These are phyloP conservation scores for Daldinia sp. DNA, from an alignment of 2,329 filamentous ascomycete species.

Conservation along the genomic window DNA sequence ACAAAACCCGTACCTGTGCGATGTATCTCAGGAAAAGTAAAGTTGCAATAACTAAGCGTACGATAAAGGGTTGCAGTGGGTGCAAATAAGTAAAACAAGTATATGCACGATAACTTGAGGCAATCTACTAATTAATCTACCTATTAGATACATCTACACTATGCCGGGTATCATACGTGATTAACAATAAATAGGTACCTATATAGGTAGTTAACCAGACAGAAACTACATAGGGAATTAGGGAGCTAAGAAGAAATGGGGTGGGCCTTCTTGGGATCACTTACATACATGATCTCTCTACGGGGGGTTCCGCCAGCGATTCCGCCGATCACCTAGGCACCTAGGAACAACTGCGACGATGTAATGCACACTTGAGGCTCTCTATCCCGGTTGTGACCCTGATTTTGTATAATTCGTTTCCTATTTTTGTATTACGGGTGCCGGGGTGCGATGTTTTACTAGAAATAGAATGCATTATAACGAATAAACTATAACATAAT, in stretches of 20 bases:
- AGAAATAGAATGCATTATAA: constrained; percentile 1
- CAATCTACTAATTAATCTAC: not conserved
- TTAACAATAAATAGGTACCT: too few species aligned
- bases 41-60: too few species aligned
- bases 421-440: not conserved
- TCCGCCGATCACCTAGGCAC: constrained; percentile 33
- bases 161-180: too few species aligned
- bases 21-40: too few species aligned
- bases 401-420: not conserved
- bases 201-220: too few species aligned
- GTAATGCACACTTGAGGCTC: constrained; percentile 32
- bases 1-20: not conserved
- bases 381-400: constrained; percentile 12
- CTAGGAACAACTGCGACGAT: constrained; percentile 31
- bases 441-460: not conserved
- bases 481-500: too few species aligned
- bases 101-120: constrained; percentile 21
- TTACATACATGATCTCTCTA: constrained; percentile 36
- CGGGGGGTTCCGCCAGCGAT: constrained; percentile 15
- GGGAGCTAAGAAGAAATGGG: not conserved
- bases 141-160: constrained; percentile 9
- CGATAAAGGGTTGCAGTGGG: too few species aligned
- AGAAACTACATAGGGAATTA: not conserved
- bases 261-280: constrained; percentile 26
- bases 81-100: too few species aligned